phyloP scores from a whole-genome alignment of 1,139 yeast species.

The Zygoascus sp. region DNA sequence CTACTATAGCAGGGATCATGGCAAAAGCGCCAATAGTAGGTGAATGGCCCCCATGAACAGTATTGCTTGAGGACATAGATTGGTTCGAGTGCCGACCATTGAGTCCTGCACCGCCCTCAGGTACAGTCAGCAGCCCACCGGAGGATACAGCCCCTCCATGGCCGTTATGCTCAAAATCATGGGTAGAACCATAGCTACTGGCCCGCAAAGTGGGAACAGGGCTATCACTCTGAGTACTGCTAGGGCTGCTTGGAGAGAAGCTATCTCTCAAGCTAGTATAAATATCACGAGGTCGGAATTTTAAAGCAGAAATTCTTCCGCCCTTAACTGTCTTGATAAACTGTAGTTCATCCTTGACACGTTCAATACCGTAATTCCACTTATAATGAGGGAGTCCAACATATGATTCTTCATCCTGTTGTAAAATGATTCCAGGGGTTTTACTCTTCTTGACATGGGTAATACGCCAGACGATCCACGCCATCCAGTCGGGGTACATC shows the following conservation, averaged over 20 bases:
- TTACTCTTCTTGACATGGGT: constrained; percentile 23
- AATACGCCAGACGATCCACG: constrained; percentile 43
- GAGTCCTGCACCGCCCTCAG: constrained; percentile 17
- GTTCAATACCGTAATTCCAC: constrained; percentile 42
- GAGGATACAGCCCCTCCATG: not conserved
- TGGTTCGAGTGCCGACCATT: constrained; percentile 16
- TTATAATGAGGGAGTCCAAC: constrained; percentile 24
- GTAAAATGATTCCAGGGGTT: constrained; percentile 19
- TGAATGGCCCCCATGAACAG: constrained; percentile 22
- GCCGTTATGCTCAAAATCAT: not conserved
- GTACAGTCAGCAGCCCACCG: constrained; percentile 27
- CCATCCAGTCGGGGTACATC: constrained; percentile 62
- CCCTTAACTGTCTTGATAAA: constrained; percentile 39
- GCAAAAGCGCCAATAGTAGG: constrained; percentile 42
- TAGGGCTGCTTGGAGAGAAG: constrained; percentile 22
- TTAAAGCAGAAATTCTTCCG: constrained; percentile 37
- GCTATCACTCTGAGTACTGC: not conserved
- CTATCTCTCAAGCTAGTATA: constrained; percentile 28
- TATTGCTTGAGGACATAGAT: constrained; percentile 20
- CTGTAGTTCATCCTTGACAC: constrained; percentile 37
- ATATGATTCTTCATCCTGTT: constrained; percentile 22
- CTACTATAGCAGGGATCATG: constrained; percentile 50
- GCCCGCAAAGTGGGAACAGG: constrained; percentile 4
- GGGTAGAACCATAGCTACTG: constrained; percentile 3
- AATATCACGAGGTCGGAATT: constrained; percentile 31